Evolutionary conservation across 371 early-diverging fungal species (phyloP).

Genomic region (Mucor velutinosus): DNA sequence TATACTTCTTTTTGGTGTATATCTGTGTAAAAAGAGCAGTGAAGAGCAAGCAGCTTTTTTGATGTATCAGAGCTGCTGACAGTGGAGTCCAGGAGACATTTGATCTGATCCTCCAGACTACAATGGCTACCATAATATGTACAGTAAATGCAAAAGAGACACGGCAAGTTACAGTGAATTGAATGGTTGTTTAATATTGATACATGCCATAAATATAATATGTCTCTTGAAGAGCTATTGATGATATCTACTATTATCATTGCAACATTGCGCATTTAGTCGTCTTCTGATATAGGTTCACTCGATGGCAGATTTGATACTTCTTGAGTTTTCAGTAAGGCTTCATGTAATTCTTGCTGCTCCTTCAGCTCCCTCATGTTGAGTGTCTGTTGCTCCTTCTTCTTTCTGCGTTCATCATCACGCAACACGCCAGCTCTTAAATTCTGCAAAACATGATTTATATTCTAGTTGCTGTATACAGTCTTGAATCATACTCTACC

Average conservation of each 20-base stretch:
- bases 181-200: neutral
- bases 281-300: conserved; percentile 38
- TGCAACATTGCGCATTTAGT: conserved; percentile 7
- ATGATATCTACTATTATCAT: neutral
- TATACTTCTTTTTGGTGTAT: neutral
- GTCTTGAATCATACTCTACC: conserved; percentile 19
- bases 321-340: conserved; percentile 47
- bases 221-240: neutral
- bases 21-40: neutral
- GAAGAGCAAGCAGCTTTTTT: neutral
- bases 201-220: neutral
- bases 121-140: neutral
- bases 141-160: neutral
- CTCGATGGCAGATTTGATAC: conserved; percentile 38
- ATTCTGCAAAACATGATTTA: conserved; percentile 12
- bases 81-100: neutral
- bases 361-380: conserved; percentile 52
- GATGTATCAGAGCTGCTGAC: neutral
- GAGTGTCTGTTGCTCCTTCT: conserved; percentile 38
- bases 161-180: neutral
- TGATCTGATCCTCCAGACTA: neutral
- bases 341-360: conserved; percentile 48
- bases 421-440: conserved; percentile 41
- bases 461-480: neutral
- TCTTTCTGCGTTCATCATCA: conserved; percentile 42